A percentile compares a stretch with the other conserved stretches of the same genome.
Conservation (phyloP, 805 yeast genomes). For the Schwanniomyces yamadae region DNA sequence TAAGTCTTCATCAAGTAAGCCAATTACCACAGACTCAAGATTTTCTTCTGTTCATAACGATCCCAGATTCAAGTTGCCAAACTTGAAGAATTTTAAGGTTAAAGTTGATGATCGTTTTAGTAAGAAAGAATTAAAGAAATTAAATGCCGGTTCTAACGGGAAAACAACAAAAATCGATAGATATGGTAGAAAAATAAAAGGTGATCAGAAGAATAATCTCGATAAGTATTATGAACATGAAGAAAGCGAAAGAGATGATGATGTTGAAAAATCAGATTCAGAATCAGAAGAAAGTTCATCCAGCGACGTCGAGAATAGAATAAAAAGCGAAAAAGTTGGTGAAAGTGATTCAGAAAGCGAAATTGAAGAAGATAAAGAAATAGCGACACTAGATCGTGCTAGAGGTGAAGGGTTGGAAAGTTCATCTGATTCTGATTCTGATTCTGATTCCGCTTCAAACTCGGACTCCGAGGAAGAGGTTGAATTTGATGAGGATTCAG, state of each 20-base stretch:
- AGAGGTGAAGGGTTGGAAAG: slow-evolving; percentile 61
- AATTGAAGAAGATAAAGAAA: slow-evolving; percentile 17
- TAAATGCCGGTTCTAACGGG: slow-evolving; percentile 42
- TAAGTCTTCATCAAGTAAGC: slow-evolving; percentile 12
- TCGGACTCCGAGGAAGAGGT: slow-evolving; percentile 47
- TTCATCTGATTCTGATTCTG: slow-evolving; percentile 32
- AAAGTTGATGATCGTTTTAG: slow-evolving; percentile 82
- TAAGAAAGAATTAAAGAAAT: slow-evolving; percentile 58
- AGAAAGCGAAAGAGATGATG: slow-evolving; percentile 30
- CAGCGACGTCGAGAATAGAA: no score
- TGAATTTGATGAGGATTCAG: slow-evolving; percentile 48
- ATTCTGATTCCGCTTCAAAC: slow-evolving; percentile 33
- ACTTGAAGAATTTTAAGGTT: slow-evolving; percentile 64
- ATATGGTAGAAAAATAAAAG: slow-evolving; percentile 73
- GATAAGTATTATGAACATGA: slow-evolving; percentile 62
- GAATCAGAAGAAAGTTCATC: slow-evolving; percentile 10
- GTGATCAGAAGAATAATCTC: slow-evolving; percentile 45
- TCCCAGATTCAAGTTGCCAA: slow-evolving; percentile 82
- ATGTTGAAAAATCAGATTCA: slow-evolving; percentile 10
- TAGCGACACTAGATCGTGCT: slow-evolving; percentile 50
- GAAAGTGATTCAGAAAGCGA: slow-evolving; percentile 18
- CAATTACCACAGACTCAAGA: slow-evolving; percentile 65
- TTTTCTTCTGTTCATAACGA: slow-evolving; percentile 78
- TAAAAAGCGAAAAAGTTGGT: no score
- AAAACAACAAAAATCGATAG: slow-evolving; percentile 72